Base-by-base conservation (phyloP, 2,329 filamentous ascomycete species). In the Alternaria metachromatica region DNA sequence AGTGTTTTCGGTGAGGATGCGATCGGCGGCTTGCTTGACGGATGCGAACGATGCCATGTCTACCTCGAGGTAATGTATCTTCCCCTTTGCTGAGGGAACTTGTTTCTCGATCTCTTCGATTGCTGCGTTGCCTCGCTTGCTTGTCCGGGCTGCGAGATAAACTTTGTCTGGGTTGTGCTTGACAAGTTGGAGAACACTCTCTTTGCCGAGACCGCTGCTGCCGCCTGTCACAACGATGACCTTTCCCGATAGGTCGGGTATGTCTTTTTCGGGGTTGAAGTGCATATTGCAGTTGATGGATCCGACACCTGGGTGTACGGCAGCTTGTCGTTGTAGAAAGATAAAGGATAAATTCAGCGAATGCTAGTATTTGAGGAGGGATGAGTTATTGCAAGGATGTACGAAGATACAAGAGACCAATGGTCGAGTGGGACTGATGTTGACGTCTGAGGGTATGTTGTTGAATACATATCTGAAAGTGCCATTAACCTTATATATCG, bases 131-230 rank as follows among this genome's bases (percentile, higher is more conserved):
- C 56, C 62, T 48, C 44, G 55, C 18, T 45, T 37, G n/a, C 55
- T 49, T 8, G 55, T 80, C 37, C 82, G 78, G 2, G 80, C 78
- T 21, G 76, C 77, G 54, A 86, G 72, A 66, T 78, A 82, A 51
- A 85, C 80, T 2, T 77, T 68, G 3, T 66, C 58, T 10, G 82
- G 82, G 6, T 77, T 73, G 68, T 84, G 82, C 26, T 77, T 75
- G 10, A 79, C 75, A 11, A 83, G 74, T n/a, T 79, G 75, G 25
- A 77, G 69, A 21, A 82, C 71, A 6, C 79, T 75, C 62, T 81
- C 76, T 54, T 79, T 79, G n/a, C 83, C 83, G 2, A 85, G 72
- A 7, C 83, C 83, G 21, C 71, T 71, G 55, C 81, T 84, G 37
- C 79, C 71, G 4, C 72, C 72, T 3, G 72, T 75, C 11, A 75